Base-by-base conservation (phyloP, 2,329 filamentous ascomycete species). In the Clathrospora elynae region DNA sequence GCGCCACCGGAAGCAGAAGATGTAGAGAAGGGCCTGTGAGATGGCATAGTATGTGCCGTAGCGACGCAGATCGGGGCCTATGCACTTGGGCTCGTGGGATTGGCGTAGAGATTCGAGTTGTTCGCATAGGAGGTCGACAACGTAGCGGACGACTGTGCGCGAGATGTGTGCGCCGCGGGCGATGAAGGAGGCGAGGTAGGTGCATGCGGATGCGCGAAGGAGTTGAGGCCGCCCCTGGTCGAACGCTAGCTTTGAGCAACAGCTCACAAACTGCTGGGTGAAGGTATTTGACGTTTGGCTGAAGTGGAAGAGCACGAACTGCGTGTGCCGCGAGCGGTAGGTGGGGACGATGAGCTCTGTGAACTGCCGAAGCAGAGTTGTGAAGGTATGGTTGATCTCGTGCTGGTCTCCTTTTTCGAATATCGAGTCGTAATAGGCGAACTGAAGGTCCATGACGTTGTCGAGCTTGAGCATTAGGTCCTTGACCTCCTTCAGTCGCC, bases 1-100 rank as follows among this genome's bases (percentile, higher is more conserved):
- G 49, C 90, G 86, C 93, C 93, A 99, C 41, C 93, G 85, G 77
- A 99, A 99, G 75, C 93, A 99, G 72, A 95, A 96, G 46, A 95
- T 92, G 74, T 96, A 96, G 16, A 96, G 80, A 2, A 95, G 77
- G 1, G 90, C 90, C 70, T 96, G 91, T n/a, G 87, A 84, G 33
- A 90, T 83, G 12, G 88, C 85, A 68, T 96, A 96, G 71, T 95
- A 96, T 10, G 87, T 83, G 33, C 85, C 83, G 65, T 92, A 96
- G 32, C 87, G 85, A 50, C 86, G 84, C 42, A 95, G 80, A 67
- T 99, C 90, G 0, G 93, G 93, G 3, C 90, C 90, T 11, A 84
- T 84, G 66, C 90, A 95, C 19, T 78, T 75, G 4, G 80, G 75
- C 65, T 95, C 87, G 66, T 90, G 86, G 32, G 83, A 77, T 10